Percentiles rank a stretch among this genome's conserved stretches.
Conservation (phyloP, 2,329 filamentous ascomycete species). For the Juglanconis oblonga region DNA sequence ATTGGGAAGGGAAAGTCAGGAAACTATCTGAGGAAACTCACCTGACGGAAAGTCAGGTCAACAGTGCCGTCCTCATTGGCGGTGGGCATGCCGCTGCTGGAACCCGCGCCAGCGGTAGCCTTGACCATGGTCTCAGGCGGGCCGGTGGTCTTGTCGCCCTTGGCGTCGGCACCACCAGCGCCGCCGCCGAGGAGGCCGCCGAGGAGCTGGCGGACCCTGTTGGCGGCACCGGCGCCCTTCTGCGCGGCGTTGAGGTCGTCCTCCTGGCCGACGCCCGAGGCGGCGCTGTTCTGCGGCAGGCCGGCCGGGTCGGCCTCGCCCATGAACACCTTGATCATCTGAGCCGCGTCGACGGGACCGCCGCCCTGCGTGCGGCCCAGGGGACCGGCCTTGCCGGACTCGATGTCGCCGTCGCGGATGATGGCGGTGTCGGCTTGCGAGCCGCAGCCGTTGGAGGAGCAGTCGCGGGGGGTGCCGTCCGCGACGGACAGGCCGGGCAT, state of each 20-base stretch:
- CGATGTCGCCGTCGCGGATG: conserved; percentile 49
- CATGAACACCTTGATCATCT: conserved; percentile 52
- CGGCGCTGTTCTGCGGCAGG: conserved; percentile 30
- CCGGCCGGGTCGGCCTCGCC: conserved; percentile 21
- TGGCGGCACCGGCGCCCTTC: conserved; percentile 14
- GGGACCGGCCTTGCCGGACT: conserved; percentile 44
- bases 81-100: conserved; percentile 49
- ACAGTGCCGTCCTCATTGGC: conserved; percentile 49
- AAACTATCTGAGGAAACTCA: neutral
- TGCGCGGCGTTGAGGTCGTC: conserved; percentile 25
- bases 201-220: conserved; percentile 24
- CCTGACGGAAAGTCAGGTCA: conserved; percentile 55
- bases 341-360: conserved; percentile 46
- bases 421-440: conserved; percentile 55
- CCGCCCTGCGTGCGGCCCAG: conserved; percentile 50
- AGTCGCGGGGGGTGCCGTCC: conserved; percentile 57
- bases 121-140: conserved; percentile 44
- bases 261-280: conserved; percentile 30
- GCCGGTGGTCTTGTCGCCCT: conserved; percentile 40
- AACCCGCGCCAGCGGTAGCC: conserved; percentile 45
- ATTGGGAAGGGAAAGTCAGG: neutral
- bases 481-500: conserved; percentile 33
- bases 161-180: conserved; percentile 26
- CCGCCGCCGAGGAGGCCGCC: conserved; percentile 24
- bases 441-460: conserved; percentile 47